Evolutionary conservation across 1,284 basidiomycete species (phyloP).

Genomic region (Irpex sp.): DNA sequence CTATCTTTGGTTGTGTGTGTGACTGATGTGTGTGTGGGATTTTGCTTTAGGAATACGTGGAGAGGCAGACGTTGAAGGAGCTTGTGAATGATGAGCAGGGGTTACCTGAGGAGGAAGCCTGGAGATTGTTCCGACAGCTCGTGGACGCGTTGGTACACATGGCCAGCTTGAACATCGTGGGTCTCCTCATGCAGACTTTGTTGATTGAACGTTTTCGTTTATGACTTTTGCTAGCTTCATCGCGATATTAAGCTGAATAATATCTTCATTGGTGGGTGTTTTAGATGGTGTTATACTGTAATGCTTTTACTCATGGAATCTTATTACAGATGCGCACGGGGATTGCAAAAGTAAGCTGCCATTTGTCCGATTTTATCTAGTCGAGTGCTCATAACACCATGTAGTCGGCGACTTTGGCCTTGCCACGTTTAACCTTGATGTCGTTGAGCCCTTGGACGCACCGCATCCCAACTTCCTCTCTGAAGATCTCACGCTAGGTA

Average conservation of each 20-base stretch:
- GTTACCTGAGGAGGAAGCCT: slow-evolving; percentile 78
- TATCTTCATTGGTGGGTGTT: slow-evolving; percentile 73
- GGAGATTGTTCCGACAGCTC: slow-evolving; percentile 88
- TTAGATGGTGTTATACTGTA: not conserved
- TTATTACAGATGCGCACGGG: slow-evolving; percentile 66
- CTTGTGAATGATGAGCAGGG: slow-evolving; percentile 66
- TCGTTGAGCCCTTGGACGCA: slow-evolving; percentile 64
- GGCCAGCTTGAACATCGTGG: slow-evolving; percentile 77
- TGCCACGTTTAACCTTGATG: slow-evolving; percentile 77
- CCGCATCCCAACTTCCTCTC: slow-evolving; percentile 43
- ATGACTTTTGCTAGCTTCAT: slow-evolving; percentile 51
- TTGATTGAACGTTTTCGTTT: too few species aligned
- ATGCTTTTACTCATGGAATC: not conserved
- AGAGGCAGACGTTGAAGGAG: slow-evolving; percentile 79
- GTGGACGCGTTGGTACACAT: slow-evolving; percentile 93
- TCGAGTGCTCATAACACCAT: slow-evolving; percentile 4
- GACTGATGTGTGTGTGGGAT: not conserved
- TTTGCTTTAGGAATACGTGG: slow-evolving; percentile 71
- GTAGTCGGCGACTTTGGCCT: slow-evolving; percentile 90
- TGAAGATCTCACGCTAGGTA: slow-evolving; percentile 72
- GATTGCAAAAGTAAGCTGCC: slow-evolving; percentile 71
- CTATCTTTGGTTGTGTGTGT: not conserved
- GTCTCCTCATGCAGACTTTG: too few species aligned
- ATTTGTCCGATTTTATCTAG: not conserved
- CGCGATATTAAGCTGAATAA: slow-evolving; percentile 91